Conservation (phyloP, 805 yeast species). For the Schwanniomyces pseudopolymorphus region DNA sequence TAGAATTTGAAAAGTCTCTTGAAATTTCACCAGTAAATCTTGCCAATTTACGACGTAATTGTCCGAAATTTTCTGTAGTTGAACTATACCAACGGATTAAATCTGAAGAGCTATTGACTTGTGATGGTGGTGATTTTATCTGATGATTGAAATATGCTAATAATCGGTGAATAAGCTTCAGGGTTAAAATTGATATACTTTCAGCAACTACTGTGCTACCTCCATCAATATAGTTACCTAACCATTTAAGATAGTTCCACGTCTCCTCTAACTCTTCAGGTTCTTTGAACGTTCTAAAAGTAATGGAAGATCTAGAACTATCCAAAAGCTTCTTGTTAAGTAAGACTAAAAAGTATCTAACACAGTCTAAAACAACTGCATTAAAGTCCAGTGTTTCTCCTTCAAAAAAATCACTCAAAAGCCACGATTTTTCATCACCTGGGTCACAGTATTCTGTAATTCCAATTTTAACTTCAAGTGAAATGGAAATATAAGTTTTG, state of each 20-base stretch:
- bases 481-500: constrained; percentile 69
- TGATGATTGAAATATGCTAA: constrained; percentile 72
- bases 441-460: constrained; percentile 59
- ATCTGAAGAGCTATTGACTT: constrained; percentile 31
- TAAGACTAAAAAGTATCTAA: constrained; percentile 66
- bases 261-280: constrained; percentile 85
- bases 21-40: constrained; percentile 72
- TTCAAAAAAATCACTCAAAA: constrained; percentile 62
- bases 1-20: constrained; percentile 71
- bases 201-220: constrained; percentile 81
- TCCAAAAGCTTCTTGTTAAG: constrained; percentile 77
- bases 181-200: constrained; percentile 64
- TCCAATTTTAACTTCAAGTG: constrained; percentile 71
- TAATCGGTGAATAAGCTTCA: constrained; percentile 67
- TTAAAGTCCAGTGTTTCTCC: constrained; percentile 54
- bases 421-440: constrained; percentile 62
- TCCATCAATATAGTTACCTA: constrained; percentile 77
- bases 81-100: constrained; percentile 64
- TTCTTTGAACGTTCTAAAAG: constrained; percentile 83
- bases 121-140: constrained; percentile 57
- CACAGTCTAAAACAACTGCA: constrained; percentile 67
- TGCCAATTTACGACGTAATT: constrained; percentile 75
- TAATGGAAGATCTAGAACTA: constrained; percentile 58
- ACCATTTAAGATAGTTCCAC: constrained; percentile 73
- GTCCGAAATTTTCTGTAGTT: constrained; percentile 69